Evolutionary conservation across 2,329 filamentous ascomycete genomes (phyloP), one percentile per base, ranked within the genome.

Genomic region (Seiridium unicorne): DNA sequence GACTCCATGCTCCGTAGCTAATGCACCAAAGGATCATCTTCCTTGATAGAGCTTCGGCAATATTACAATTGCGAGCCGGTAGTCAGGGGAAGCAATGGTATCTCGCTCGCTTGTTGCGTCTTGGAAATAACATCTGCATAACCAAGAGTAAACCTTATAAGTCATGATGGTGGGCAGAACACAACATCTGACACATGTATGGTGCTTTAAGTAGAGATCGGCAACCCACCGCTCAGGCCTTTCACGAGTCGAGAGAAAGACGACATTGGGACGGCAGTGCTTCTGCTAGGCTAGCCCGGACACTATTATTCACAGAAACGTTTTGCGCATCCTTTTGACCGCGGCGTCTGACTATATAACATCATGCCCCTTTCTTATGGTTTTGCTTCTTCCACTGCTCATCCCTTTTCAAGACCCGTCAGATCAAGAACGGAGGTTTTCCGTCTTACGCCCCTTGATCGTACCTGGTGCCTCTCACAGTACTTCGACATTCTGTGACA

Each of bases 221-320:
- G 13, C 38, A 42, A 26, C 2, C 38, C 38, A 13, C 38, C 13
- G 38, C 13, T 13, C 38, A 42, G 13, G 38, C 38, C 7, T 42
- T 42, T 8, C 38, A 42, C 38, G 38, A 7, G 7, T 42, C 26
- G 26, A 7, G 26, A 48, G 18, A 11, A 31, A 48, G 46, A 2
- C 46, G 18, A 26, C 18, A 51, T 35, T 36, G 31, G 8, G 11
- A 35, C 31, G 11, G 34, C 31, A 51, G 31, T 51, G 49, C 49
- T 51, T 36, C 49, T n/a, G 7, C 3, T 18, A 51, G 36, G 49
- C 35, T 35, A 55, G 36, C 13, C 13, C 7, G 38, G 38, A 42
- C 38, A 47, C 44, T 44, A 57, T 57, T 57, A 57, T 38, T 57
- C 44, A 36, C 31, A 57, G 54, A 57, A 57, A 47, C 54, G 31